Evolutionary conservation across 768 basidiomycete species (phyloP), one percentile per base, ranked within the genome.

Genomic region (Tricholoma furcatifolium): DNA sequence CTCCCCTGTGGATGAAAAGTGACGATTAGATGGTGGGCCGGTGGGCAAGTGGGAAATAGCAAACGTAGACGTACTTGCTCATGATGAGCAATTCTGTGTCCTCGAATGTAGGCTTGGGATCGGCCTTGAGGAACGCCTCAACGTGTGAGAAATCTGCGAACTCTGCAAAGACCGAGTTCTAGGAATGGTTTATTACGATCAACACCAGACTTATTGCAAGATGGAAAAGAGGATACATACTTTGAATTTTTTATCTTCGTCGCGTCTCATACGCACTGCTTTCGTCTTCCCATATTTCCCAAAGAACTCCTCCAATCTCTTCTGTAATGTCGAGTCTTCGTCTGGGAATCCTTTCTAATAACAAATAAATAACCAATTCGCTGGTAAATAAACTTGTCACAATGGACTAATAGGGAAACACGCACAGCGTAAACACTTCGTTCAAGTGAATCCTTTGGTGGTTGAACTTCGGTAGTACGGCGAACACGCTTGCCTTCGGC

Each of bases 151-250:
- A 79, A 58, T 91, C 83, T 20, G 82, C 74, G 64, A 91, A 98
- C 71, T 98, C 96, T 35, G 82, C 83, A 59, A 98, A 98, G n/a
- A 95, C 89, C 8, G 94, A 97, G 46, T 87, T 83, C 93, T 95
- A n/a, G n/a, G 27, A 27, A 27, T 27, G 7, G 3, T 27, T 27
- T 27, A 27, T 27, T 4, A 3, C 27, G 4, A 7, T 27, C 7
- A 27, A 27, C 7, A 27, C 7, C 27, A 27, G 7, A 27, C n/a
- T 27, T 27, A 1, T 38, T 42, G n/a, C 50, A 8, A 43, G 36
- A 20, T 30, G 18, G 52, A 12, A 43, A 27, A 14, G 9, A 18
- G 14, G 21, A 12, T n/a, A 50, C 46, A 4, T 47, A 89, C 94
- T 84, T 98, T 98, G 80, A 96, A 94, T 55, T 82, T 81, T 66